These are phyloP conservation scores for Nemania sp. DNA, from an alignment of 2,329 filamentous ascomycete species.

Conservation along the genomic window DNA sequence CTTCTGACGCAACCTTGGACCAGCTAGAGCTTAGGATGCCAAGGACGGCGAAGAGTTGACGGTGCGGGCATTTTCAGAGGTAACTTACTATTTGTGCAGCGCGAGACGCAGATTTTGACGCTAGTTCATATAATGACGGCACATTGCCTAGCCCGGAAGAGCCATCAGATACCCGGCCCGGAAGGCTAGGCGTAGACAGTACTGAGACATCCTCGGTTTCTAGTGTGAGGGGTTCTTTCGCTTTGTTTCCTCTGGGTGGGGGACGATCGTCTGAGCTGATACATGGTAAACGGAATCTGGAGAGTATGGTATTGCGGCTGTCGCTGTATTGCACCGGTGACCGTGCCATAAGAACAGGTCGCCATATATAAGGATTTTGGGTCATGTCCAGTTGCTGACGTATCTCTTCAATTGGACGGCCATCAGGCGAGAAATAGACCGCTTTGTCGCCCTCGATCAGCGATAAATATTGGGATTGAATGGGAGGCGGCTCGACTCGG, in stretches of 20 bases:
- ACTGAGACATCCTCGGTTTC: conserved; percentile 32
- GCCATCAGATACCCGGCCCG: conserved; percentile 4
- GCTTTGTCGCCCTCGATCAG: background rate
- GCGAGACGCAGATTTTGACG: conserved; percentile 51
- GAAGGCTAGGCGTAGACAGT: conserved; percentile 20
- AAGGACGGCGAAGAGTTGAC: background rate
- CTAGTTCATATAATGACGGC: conserved; percentile 55
- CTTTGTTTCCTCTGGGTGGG: background rate
- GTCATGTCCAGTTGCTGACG: background rate
- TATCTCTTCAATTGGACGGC: conserved; percentile 1
- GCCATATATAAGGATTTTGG: conserved; percentile 23
- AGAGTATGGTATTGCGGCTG: conserved; percentile 35
- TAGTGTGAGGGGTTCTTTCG: conserved; percentile 15
- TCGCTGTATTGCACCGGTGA: conserved; percentile 40
- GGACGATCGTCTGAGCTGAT: background rate
- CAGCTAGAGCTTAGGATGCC: background rate
- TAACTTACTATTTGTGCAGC: conserved; percentile 43
- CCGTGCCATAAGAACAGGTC: conserved; percentile 28
- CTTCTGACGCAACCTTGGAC: background rate
- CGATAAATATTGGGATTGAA: background rate
- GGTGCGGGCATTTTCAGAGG: no score
- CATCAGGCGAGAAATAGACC: background rate
- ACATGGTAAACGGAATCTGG: conserved; percentile 35
- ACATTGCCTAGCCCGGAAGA: conserved; percentile 41
- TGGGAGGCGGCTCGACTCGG: background rate